phyloP scores from a whole-genome alignment of 179 eudicot species.

The Beta macrorhiza region DNA sequence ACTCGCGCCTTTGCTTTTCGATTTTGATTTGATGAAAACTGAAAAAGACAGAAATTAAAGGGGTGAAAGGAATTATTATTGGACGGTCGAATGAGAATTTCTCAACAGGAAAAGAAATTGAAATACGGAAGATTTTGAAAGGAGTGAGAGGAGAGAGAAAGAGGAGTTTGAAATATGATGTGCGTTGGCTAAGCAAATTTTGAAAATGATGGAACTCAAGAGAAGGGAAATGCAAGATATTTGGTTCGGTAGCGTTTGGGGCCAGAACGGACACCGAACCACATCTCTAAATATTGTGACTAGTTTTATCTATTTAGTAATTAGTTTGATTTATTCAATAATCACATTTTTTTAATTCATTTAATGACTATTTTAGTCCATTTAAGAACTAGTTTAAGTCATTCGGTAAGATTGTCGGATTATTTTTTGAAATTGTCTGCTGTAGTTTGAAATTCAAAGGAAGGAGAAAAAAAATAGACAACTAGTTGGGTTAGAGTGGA shows the following conservation, averaged over 20 bases:
- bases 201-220: not conserved
- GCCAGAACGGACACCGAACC: too few relatives aligned
- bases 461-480: too few relatives aligned
- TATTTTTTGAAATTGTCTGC: too few relatives aligned
- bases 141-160: not conserved
- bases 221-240: not conserved
- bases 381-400: too few relatives aligned
- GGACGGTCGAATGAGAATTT: not conserved
- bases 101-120: not conserved
- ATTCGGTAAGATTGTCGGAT: too few relatives aligned
- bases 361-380: too few relatives aligned
- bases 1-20: not conserved
- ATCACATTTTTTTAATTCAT: too few relatives aligned
- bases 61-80: not conserved
- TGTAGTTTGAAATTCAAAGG: too few relatives aligned
- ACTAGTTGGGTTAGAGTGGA: too few relatives aligned
- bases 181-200: not conserved
- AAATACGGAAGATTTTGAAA: not conserved
- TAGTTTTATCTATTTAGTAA: too few relatives aligned
- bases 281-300: too few relatives aligned
- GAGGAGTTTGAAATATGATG: not conserved
- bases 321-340: too few relatives aligned
- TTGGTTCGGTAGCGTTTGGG: constrained; percentile 13
- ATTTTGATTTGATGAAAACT: not conserved
- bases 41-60: not conserved